phyloP scores from a whole-genome alignment of 1,139 yeast species.

The Lodderomyces pseudojiufengensis region DNA sequence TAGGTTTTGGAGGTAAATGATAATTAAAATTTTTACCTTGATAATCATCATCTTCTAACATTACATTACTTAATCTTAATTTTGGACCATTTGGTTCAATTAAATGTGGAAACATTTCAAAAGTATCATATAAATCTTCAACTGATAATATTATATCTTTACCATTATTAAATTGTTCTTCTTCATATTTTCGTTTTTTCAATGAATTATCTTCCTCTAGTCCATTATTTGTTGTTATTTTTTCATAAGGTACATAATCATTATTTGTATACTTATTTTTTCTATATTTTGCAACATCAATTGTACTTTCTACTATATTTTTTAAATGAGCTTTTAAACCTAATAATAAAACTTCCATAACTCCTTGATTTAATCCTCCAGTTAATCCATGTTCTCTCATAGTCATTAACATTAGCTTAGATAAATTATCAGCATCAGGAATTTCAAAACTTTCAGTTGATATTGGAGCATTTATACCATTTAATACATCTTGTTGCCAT shows the following conservation, averaged over 20 bases:
- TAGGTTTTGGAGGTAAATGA: constrained; percentile 35
- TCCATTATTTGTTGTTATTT: not conserved
- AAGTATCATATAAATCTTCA: constrained; percentile 63
- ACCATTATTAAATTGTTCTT: constrained; percentile 13
- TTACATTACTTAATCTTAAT: constrained; percentile 47
- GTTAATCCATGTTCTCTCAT: constrained; percentile 91
- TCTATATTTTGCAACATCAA: constrained; percentile 66
- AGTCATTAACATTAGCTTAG: constrained; percentile 71
- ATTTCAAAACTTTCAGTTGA: constrained; percentile 75
- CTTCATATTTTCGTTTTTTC: constrained; percentile 16
- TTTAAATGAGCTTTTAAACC: constrained; percentile 82
- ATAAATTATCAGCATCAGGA: constrained; percentile 74
- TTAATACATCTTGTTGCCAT: constrained; percentile 92
- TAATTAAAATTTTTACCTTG: constrained; percentile 37
- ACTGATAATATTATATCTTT: constrained; percentile 45
- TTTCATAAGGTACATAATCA: constrained; percentile 23
- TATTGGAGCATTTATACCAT: constrained; percentile 83
- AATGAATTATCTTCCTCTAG: constrained; percentile 10
- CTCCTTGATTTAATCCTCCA: constrained; percentile 70
- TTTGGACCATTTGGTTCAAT: constrained; percentile 66
- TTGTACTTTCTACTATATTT: constrained; percentile 67
- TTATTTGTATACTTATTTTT: constrained; percentile 50
- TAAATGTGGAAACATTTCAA: constrained; percentile 62
- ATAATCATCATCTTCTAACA: constrained; percentile 56
- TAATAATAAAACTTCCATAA: constrained; percentile 69